Percentiles rank a stretch among this genome's conserved stretches.
Evolutionary conservation across 495 filamentous ascomycete species (phyloP).

Genomic region (Viridothelium virens): DNA sequence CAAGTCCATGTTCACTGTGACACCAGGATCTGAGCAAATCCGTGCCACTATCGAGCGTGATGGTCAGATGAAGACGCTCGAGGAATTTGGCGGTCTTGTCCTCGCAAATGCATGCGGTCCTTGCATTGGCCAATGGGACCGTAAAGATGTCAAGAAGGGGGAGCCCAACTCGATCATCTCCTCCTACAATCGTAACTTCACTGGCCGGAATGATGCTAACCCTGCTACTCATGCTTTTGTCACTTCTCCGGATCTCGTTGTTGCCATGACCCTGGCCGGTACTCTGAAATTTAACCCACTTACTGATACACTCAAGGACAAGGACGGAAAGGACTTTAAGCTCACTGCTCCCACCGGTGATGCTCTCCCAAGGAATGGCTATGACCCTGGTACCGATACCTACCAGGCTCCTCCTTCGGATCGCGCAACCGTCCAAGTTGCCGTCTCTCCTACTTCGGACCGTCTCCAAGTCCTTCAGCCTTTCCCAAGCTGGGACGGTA

Average conservation of each 20-base stretch:
- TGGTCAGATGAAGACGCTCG: constrained; percentile 90
- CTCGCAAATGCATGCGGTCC: constrained; percentile 93
- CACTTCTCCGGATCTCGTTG: constrained; percentile 93
- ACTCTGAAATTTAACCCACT: constrained; percentile 94
- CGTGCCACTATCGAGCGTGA: constrained; percentile 92
- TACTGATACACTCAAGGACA: constrained; percentile 87
- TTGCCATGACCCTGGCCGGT: constrained; percentile 85
- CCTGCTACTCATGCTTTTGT: constrained; percentile 98
- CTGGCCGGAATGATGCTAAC: constrained; percentile 98
- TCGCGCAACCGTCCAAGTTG: constrained; percentile 62
- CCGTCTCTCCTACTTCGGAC: constrained; percentile 82
- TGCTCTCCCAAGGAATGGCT: constrained; percentile 73
- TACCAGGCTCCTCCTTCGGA: constrained; percentile 93
- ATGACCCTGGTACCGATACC: constrained; percentile 88
- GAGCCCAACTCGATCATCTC: constrained; percentile 93
- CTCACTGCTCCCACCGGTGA: constrained; percentile 72
- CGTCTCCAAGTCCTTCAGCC: constrained; percentile 86
- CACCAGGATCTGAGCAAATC: constrained; percentile 96
- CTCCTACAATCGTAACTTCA: constrained; percentile 99
- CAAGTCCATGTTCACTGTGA: constrained; percentile 88
- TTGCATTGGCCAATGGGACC: constrained; percentile 45
- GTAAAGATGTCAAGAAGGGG: constrained; percentile 82
- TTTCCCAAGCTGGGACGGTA: constrained; percentile 87
- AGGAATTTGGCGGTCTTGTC: constrained; percentile 94
- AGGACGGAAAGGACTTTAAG: constrained; percentile 94